Conservation (phyloP, 345 rosid species). For the Punica granatum region DNA sequence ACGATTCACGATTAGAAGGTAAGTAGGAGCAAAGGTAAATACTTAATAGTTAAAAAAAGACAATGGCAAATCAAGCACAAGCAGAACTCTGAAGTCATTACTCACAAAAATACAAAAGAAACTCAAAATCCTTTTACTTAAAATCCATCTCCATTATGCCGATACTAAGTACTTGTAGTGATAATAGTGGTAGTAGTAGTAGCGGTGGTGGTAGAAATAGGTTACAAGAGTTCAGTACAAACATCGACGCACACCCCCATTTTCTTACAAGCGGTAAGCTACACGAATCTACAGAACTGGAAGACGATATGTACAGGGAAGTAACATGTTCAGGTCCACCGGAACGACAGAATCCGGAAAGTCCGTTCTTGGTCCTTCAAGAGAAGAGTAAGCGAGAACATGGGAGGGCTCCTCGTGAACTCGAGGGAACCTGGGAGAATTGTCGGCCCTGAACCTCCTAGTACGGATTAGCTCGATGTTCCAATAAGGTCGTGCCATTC, state of each 20-base stretch:
- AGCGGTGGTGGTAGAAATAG: not conserved
- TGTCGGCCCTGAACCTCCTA: constrained; percentile 18
- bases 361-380: constrained; percentile 84
- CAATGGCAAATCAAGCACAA: too few relatives aligned
- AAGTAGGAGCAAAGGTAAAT: too few relatives aligned
- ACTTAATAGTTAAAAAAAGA: too few relatives aligned
- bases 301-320: constrained; percentile 18
- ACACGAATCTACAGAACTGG: not conserved
- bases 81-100: too few relatives aligned
- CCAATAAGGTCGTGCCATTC: constrained; percentile 93
- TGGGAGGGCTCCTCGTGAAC: constrained; percentile 69
- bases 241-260: not conserved
- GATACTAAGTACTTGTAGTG: not conserved
- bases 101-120: too few relatives aligned
- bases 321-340: constrained; percentile 22
- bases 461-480: constrained; percentile 83
- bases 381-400: constrained; percentile 85
- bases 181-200: not conserved
- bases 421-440: constrained; percentile 19
- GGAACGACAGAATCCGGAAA: constrained; percentile 61
- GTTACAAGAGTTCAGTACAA: not conserved
- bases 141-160: not conserved
- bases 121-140: not conserved
- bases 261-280: not conserved
- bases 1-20: too few relatives aligned